Evolutionary conservation across 208 protist species (phyloP), one percentile per base, ranked within the genome.

Genomic region (Angomonas ambiguus): DNA sequence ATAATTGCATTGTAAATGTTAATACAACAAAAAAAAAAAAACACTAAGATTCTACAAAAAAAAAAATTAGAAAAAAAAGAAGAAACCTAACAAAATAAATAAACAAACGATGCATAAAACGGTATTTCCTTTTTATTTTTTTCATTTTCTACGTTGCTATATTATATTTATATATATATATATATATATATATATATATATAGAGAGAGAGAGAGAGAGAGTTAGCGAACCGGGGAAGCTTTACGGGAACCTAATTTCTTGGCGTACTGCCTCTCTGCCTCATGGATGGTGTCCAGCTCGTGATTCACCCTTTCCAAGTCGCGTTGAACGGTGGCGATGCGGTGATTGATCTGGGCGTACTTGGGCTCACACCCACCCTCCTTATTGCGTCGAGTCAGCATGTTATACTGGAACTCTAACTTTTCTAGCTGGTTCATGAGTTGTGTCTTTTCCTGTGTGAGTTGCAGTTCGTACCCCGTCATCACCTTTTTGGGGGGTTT

Each of bases 311-410:
- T 53, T 27, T 81, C 60, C 32, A 87, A 35, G 55, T 87, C 81
- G 34, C 56, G 51, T 56, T 60, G 32, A n/a, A 87, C 81, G 18
- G 71, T 72, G 38, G 10, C 60, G 61, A 87, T 87, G 56, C 81
- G 69, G 32, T 71, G 35, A 51, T 82, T 71, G 33, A 84, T 51
- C 65, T 83, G 77, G 0, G 55, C 22, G 61, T 87, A 87, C 24
- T 75, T 77, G 58, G 64, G 61, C 66, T 83, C 77, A 18, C 71
- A 63, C 18, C 81, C 81, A 6, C 49, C 67, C 56, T 87, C 81
- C 16, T 60, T 62, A 57, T 77, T 61, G 13, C 53, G 60, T 31
- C n/a, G 0, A 1, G 70, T 49, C 2, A 66, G 35, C 3, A 72
- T 72, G 13, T 63, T 57, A 34, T 74, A 55, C 69, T 87, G 77